Evolutionary conservation across 345 rosid genomes (phyloP).

Genomic region (Laguncularia racemosa): DNA sequence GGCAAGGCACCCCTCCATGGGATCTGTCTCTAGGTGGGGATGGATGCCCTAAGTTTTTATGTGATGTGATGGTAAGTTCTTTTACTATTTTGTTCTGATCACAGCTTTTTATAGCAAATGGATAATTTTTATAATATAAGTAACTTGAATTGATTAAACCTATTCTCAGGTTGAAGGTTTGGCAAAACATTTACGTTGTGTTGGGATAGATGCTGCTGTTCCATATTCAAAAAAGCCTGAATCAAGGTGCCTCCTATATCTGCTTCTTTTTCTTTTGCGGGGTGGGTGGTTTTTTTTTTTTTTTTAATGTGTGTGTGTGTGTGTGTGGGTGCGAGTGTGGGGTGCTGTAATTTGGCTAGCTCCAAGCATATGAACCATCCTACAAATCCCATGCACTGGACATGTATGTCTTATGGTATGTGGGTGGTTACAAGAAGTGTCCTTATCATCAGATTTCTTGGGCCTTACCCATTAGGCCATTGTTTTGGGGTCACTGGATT

Average conservation of each 20-base stretch:
- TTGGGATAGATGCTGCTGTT: conserved; percentile 85
- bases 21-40: conserved; percentile 72
- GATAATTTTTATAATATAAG: too few species aligned
- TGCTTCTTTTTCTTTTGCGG: neutral
- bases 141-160: neutral
- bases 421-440: too few species aligned
- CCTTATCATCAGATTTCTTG: too few species aligned
- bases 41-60: conserved; percentile 82
- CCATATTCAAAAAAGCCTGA: conserved; percentile 64
- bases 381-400: too few species aligned
- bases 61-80: conserved; percentile 80
- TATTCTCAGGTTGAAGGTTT: conserved; percentile 74
- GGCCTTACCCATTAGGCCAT: too few species aligned
- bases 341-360: too few species aligned
- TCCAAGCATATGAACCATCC: too few species aligned
- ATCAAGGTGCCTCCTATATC: conserved; percentile 39
- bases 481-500: neutral
- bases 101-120: too few species aligned
- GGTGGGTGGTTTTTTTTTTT: too few species aligned
- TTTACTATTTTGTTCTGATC: neutral
- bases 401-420: too few species aligned
- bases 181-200: conserved; percentile 94
- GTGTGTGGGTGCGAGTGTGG: too few species aligned
- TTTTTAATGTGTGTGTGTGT: too few species aligned
- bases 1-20: conserved; percentile 93